Evolutionary conservation across 768 basidiomycete species (phyloP).

Genomic region (Symmetrospora coprosmae): DNA sequence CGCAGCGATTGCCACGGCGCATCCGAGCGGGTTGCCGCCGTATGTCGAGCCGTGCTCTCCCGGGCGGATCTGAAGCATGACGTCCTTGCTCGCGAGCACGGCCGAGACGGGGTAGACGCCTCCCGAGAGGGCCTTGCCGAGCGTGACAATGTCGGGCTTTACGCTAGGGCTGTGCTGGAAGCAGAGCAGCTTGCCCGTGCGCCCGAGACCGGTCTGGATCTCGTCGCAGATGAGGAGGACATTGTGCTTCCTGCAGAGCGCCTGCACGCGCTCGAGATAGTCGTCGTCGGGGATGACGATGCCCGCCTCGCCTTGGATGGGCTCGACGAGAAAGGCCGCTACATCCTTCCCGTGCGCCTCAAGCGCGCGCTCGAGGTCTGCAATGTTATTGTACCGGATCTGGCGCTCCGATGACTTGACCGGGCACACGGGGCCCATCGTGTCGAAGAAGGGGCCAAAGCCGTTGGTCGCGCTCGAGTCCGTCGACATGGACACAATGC

Average conservation of each 20-base stretch:
- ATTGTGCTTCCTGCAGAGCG: conserved; percentile 79
- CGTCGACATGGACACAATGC: conserved; percentile 62
- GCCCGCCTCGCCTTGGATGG: conserved; percentile 65
- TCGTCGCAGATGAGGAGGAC: conserved; percentile 92
- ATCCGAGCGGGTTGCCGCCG: conserved; percentile 58
- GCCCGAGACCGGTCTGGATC: conserved; percentile 87
- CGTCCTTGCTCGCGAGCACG: conserved; percentile 72
- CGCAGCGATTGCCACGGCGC: conserved; percentile 88
- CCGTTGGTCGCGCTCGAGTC: conserved; percentile 75
- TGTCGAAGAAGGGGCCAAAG: conserved; percentile 79
- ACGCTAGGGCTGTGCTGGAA: conserved; percentile 66
- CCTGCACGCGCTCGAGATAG: conserved; percentile 62
- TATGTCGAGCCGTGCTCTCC: conserved; percentile 95
- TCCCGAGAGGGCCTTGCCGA: conserved; percentile 93
- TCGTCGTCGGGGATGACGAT: conserved; percentile 83
- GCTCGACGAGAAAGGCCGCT: conserved; percentile 89
- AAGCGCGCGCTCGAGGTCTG: conserved; percentile 68
- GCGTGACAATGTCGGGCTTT: conserved; percentile 76
- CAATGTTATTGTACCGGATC: conserved; percentile 74
- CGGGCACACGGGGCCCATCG: conserved; percentile 63
- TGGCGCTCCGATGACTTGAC: conserved; percentile 28
- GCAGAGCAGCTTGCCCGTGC: conserved; percentile 87
- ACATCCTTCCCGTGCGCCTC: conserved; percentile 64
- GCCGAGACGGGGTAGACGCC: conserved; percentile 96
- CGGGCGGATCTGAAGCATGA: conserved; percentile 87